A percentile compares a stretch with the other conserved stretches of the same genome.
Evolutionary conservation across 2,329 filamentous ascomycete species (phyloP).

Genomic region (Epicoccum sorghinum): DNA sequence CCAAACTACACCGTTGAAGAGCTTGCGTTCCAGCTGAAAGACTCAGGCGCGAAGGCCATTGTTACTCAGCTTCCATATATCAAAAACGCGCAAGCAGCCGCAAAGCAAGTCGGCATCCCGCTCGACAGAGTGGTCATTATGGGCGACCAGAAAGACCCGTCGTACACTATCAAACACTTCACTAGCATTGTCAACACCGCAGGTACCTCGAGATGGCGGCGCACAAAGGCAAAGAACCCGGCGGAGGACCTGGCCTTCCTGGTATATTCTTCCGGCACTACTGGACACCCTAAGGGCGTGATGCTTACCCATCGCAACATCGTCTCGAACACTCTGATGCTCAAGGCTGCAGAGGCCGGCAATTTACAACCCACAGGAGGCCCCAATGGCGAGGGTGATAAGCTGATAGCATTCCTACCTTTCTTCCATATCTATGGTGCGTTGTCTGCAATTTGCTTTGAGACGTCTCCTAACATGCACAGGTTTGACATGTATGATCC

Average conservation of each 20-base stretch:
- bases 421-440: constrained; percentile 91
- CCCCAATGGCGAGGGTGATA: constrained; percentile 69
- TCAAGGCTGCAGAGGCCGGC: constrained; percentile 50
- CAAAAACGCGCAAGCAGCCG: constrained; percentile 69
- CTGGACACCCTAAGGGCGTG: constrained; percentile 89
- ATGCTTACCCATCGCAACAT: constrained; percentile 85
- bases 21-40: constrained; percentile 81
- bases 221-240: constrained; percentile 62
- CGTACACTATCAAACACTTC: constrained; percentile 71
- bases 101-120: constrained; percentile 71
- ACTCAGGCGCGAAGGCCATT: constrained; percentile 75
- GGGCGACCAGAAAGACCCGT: constrained; percentile 69
- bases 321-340: constrained; percentile 68
- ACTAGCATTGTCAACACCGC: constrained; percentile 70
- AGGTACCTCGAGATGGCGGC: constrained; percentile 63
- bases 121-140: constrained; percentile 76
- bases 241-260: constrained; percentile 79
- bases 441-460: constrained; percentile 24
- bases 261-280: constrained; percentile 89
- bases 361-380: constrained; percentile 65
- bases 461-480: constrained; percentile 5
- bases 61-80: constrained; percentile 75
- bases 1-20: constrained; percentile 85
- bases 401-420: constrained; percentile 77
- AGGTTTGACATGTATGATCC: constrained; percentile 75